Percentiles rank a stretch among this genome's conserved stretches.
Evolutionary conservation across 495 filamentous ascomycete species (phyloP).

Genomic region (Penicillium waksmanii): DNA sequence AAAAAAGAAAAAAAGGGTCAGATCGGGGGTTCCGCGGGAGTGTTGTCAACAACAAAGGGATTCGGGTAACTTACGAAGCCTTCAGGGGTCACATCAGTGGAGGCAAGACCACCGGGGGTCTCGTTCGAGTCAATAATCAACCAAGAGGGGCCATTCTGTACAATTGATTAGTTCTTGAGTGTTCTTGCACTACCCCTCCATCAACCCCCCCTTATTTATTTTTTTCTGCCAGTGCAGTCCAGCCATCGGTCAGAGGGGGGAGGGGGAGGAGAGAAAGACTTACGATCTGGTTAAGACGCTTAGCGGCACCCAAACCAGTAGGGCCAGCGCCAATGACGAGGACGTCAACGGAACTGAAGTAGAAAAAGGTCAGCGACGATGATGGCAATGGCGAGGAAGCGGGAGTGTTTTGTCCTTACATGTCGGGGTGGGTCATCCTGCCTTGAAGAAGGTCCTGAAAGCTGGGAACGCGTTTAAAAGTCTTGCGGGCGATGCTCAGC

Average conservation of each 20-base stretch:
- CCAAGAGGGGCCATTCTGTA: slow-evolving; percentile 88
- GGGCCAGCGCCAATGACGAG: slow-evolving; percentile 98
- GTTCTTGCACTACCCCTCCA: slow-evolving; percentile 27
- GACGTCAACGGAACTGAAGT: slow-evolving; percentile 83
- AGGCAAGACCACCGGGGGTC: slow-evolving; percentile 93
- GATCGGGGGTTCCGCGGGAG: not conserved
- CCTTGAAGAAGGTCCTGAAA: slow-evolving; percentile 63
- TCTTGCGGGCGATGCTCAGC: slow-evolving; percentile 55
- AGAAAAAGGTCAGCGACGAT: slow-evolving; percentile 25
- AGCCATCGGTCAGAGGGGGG: not conserved
- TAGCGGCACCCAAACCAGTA: slow-evolving; percentile 94
- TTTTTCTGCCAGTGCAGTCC: slow-evolving; percentile 16
- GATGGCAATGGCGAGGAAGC: slow-evolving; percentile 1
- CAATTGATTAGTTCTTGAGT: slow-evolving; percentile 26
- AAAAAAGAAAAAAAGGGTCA: not conserved
- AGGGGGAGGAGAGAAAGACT: slow-evolving; percentile 24
- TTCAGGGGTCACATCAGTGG: slow-evolving; percentile 93
- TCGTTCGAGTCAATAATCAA: slow-evolving; percentile 92
- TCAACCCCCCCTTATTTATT: slow-evolving; percentile 21
- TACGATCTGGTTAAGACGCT: slow-evolving; percentile 96
- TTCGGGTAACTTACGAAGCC: slow-evolving; percentile 80
- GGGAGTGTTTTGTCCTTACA: slow-evolving; percentile 37
- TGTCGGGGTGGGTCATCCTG: slow-evolving; percentile 60
- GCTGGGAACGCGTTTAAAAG: slow-evolving; percentile 60
- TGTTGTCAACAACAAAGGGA: slow-evolving; percentile 1